Evolutionary conservation across 768 basidiomycete genomes (phyloP), one percentile per base, ranked within the genome.

Genomic region (Tulasnella sp.): DNA sequence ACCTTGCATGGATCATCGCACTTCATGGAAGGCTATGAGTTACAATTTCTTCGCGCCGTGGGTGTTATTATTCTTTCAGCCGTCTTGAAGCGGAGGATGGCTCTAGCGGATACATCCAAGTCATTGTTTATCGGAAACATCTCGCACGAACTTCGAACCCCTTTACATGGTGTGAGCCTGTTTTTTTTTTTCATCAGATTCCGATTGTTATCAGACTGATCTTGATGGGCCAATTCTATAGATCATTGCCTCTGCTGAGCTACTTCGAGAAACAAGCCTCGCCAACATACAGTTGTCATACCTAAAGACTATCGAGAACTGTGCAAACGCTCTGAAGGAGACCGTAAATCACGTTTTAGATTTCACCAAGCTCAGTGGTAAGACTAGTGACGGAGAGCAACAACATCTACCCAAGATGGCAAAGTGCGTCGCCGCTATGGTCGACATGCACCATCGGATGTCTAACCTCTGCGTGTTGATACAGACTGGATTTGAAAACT

Each of bases 331-430:
- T 0, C 77, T 97, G 0, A 88, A 92, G 44, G 93, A 97, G 73
- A 94, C 92, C 0, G 92, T 97, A 49, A 96, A 96, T 67, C 93
- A 97, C 65, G 93, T 97, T 4, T 74, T 97, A 24, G 93, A 97
- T 69, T 97, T 93, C 67, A 94, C 92, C 27, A 97, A 97, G 67
- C 76, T 94, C 22, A 92, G 88, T 62, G 92, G 91, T 21, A 88
- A 85, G 65, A 76, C 82, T 48, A 88, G 87, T 68, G 77, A 81
- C 2, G 87, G 85, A 25, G 84, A 85, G 42, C 79, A 84, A 5
- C 83, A 88, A 67, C 85, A 85, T 62, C 80, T 82, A 44, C 88
- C 91, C 61, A 74, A 78, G 19, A 78, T 80, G 8, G 78, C 79
- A 60, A 78, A 75, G 87, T 85, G 54, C 61, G 82, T 73, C 31